A percentile compares a stretch with the other conserved stretches of the same genome.
Conservation (phyloP, 2,329 filamentous ascomycete species). For the Scedosporium boydii region DNA sequence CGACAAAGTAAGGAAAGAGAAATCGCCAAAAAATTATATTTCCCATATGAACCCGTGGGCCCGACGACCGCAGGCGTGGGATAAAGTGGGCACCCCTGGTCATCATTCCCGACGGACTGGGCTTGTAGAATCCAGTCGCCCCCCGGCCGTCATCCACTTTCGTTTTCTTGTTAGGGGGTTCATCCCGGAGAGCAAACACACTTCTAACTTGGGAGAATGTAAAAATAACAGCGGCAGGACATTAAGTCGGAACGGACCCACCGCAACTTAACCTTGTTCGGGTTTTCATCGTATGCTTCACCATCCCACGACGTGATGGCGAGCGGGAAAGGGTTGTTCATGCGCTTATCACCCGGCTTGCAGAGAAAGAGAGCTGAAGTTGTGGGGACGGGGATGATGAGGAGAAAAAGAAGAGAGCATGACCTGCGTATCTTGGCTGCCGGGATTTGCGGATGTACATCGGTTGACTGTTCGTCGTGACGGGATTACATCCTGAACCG, state of each 20-base stretch:
- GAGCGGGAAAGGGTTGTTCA: no score
- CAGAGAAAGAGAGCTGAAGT: neutral
- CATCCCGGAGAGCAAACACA: neutral
- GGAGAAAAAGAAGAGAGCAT: neutral
- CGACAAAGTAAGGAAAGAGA: neutral
- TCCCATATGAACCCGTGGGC: neutral
- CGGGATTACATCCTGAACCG: neutral
- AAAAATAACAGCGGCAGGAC: conserved; percentile 7
- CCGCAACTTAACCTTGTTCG: neutral
- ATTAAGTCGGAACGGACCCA: neutral
- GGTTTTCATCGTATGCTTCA: neutral
- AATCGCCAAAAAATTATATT: neutral
- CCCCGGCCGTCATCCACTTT: neutral
- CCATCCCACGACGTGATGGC: no score
- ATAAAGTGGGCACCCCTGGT: neutral
- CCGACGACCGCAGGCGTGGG: neutral
- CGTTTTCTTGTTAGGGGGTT: neutral
- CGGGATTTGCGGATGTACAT: neutral
- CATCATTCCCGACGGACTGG: neutral
- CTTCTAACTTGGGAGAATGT: no score
- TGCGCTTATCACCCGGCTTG: neutral
- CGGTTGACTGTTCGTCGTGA: neutral
- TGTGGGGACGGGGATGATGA: neutral
- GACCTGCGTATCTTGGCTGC: neutral
- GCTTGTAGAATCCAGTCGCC: neutral